These are phyloP conservation scores for Wickerhamiella pararugosa DNA, from an alignment of 1,139 yeast species.

Conservation along the genomic window DNA sequence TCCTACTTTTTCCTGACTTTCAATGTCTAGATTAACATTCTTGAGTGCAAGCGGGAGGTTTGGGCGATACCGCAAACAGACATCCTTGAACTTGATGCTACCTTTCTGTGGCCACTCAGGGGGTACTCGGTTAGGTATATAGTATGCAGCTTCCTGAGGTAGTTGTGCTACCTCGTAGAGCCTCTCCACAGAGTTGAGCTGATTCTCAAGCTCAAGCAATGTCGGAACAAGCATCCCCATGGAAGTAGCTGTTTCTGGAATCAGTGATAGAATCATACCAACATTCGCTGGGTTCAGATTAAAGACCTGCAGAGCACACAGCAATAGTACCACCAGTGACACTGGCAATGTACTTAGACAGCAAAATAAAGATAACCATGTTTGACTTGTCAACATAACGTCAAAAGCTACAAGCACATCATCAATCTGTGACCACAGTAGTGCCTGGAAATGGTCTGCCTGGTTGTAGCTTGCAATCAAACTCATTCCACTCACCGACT, in stretches of 20 bases:
- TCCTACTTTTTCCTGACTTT: constrained; percentile 49
- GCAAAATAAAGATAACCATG: constrained; percentile 61
- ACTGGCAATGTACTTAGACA: constrained; percentile 37
- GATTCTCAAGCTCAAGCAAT: constrained; percentile 59
- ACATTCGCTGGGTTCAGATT: constrained; percentile 47
- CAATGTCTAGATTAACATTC: constrained; percentile 32
- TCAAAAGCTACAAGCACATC: constrained; percentile 60
- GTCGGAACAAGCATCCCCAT: constrained; percentile 29
- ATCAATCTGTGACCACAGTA: constrained; percentile 38
- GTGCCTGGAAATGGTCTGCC: constrained; percentile 33
- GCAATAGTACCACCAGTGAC: constrained; percentile 35
- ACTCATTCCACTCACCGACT: constrained; percentile 52
- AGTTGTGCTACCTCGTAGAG: constrained; percentile 57
- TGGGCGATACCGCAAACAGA: constrained; percentile 54
- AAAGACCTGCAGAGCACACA: constrained; percentile 52
- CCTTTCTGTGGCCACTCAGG: constrained; percentile 50
- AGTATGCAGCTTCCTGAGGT: constrained; percentile 47
- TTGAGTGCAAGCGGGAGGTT: constrained; percentile 62
- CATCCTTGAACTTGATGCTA: constrained; percentile 40
- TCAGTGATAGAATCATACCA: constrained; percentile 49
- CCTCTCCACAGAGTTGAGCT: constrained; percentile 79
- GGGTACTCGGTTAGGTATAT: constrained; percentile 40
- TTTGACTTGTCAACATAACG: constrained; percentile 51
- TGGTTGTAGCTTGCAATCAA: constrained; percentile 53
- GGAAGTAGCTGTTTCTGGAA: constrained; percentile 19